phyloP scores from a whole-genome alignment of 139 green algal genomes.

The Micromonas commoda region DNA sequence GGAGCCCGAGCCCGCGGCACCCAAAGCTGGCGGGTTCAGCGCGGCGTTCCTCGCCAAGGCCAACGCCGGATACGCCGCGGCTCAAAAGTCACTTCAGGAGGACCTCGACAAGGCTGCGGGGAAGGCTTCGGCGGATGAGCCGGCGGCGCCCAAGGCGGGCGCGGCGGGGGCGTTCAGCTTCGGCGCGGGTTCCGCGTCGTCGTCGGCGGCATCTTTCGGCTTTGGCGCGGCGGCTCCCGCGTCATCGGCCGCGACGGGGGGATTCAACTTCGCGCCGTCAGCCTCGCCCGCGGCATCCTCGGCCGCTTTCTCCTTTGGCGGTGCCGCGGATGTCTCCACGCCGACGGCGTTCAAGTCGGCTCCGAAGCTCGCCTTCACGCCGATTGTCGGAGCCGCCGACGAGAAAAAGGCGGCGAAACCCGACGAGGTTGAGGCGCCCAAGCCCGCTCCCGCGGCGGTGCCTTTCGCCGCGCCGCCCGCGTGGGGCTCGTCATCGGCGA shows the following conservation, averaged over 20 bases:
- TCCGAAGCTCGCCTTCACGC: no score
- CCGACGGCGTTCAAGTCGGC: no score
- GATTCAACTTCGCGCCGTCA: background rate
- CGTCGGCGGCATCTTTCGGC: background rate
- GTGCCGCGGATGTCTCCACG: no score
- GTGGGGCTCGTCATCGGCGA: background rate
- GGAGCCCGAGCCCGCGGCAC: background rate
- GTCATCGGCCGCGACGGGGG: background rate
- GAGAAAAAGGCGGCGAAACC: no score
- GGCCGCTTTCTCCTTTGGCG: no score
- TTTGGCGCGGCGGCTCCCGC: no score
- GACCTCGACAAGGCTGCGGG: background rate
- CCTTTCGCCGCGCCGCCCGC: background rate
- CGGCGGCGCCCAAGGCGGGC: no score
- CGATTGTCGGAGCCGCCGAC: no score
- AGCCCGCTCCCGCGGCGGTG: no score
- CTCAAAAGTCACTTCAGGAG: background rate
- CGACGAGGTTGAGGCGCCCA: no score
- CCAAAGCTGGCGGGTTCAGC: background rate
- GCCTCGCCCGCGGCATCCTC: no score
- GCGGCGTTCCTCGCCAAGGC: conserved; percentile 15
- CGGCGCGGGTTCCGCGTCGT: background rate
- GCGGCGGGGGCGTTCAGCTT: background rate
- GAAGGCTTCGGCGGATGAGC: no score
- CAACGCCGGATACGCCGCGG: background rate